These are phyloP conservation scores for Lentinula guzmanii DNA, from an alignment of 768 basidiomycete genomes.

Conservation along the genomic window DNA sequence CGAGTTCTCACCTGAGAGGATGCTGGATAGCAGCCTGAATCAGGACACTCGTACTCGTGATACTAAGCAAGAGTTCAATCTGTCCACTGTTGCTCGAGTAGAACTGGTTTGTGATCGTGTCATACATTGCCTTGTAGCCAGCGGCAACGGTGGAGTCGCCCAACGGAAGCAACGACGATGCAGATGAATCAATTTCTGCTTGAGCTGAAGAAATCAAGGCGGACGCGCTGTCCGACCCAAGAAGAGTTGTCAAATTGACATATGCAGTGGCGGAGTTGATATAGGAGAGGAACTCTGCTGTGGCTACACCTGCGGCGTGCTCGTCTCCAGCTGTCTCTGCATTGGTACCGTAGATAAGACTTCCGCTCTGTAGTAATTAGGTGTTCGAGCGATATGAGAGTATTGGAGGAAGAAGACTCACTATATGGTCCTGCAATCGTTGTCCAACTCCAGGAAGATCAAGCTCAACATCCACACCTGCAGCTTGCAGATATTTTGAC, in stretches of 20 bases:
- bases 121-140: slow-evolving; percentile 54
- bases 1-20: slow-evolving; percentile 29
- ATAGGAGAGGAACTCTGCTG: slow-evolving; percentile 33
- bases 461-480: slow-evolving; percentile 27
- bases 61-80: slow-evolving; percentile 49
- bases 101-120: slow-evolving; percentile 32
- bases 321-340: slow-evolving; percentile 28
- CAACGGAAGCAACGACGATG: slow-evolving; percentile 36
- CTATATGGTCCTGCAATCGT: slow-evolving; percentile 42
- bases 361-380: slow-evolving; percentile 20
- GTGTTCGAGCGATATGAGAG: neutral
- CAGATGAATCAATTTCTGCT: slow-evolving; percentile 23
- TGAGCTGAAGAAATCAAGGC: slow-evolving; percentile 18
- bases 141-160: slow-evolving; percentile 36
- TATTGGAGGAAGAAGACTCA: slow-evolving; percentile 9
- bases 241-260: slow-evolving; percentile 35
- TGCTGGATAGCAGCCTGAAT: slow-evolving; percentile 56
- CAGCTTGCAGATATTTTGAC: slow-evolving; percentile 29
- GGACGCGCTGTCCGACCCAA: slow-evolving; percentile 25
- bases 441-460: slow-evolving; percentile 43
- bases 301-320: neutral
- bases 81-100: slow-evolving; percentile 38
- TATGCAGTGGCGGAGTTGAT: slow-evolving; percentile 50
- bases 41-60: slow-evolving; percentile 30
- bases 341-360: slow-evolving; percentile 30